These are phyloP conservation scores for Eucalyptus regnans DNA, from an alignment of 345 rosid genomes.

Conservation along the genomic window DNA sequence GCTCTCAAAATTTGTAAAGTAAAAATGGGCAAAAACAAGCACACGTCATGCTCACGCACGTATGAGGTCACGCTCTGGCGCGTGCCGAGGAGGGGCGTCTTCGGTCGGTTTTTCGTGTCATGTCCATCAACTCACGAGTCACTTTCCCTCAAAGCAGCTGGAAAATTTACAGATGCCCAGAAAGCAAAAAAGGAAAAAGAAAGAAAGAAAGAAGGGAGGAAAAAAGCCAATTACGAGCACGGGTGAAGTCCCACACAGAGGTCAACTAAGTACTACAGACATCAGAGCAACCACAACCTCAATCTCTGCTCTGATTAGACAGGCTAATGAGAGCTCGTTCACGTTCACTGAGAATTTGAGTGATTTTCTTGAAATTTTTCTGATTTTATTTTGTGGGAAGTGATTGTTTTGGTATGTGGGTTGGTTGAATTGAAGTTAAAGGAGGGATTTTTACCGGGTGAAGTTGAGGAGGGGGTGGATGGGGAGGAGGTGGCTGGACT, in stretches of 20 bases:
- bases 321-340: background rate
- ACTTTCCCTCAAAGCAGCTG: background rate
- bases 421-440: background rate
- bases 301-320: background rate
- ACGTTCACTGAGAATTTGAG: background rate
- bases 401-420: background rate
- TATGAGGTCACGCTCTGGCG: background rate
- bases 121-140: background rate
- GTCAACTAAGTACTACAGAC: background rate
- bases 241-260: background rate
- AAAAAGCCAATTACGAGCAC: background rate
- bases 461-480: slow-evolving; percentile 13
- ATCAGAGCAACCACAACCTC: background rate
- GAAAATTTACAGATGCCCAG: background rate
- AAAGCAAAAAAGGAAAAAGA: background rate
- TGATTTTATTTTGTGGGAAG: background rate
- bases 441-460: slow-evolving; percentile 28
- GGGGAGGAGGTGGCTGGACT: slow-evolving; percentile 18
- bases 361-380: background rate
- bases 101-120: background rate
- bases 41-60: background rate
- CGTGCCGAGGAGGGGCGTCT: background rate
- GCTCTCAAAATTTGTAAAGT: background rate
- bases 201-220: background rate
- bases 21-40: background rate